Percentiles rank a stretch among this genome's conserved stretches.
These are phyloP conservation scores for Musa balbisiana DNA, from an alignment of 202 grass and related monocot genomes.

Conservation along the genomic window DNA sequence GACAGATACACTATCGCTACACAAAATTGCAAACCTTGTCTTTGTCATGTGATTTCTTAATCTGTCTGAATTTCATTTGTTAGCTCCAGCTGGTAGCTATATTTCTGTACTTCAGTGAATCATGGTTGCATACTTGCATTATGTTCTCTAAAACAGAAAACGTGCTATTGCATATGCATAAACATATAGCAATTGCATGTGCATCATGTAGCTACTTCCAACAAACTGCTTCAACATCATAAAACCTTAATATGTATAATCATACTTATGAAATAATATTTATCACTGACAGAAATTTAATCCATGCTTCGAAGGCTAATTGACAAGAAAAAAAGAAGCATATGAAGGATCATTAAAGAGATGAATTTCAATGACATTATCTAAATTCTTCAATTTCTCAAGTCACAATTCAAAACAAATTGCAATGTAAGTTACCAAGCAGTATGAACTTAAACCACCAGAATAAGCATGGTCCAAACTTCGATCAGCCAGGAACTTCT, in stretches of 20 bases:
- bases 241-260: not conserved
- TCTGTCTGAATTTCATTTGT: no score
- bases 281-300: not conserved
- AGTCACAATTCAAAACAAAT: not conserved
- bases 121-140: not conserved
- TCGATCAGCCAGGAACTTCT: slow-evolving; percentile 91
- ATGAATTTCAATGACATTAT: not conserved
- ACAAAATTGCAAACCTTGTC: not conserved
- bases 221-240: no score
- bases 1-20: no score
- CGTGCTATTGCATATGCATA: no score
- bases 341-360: not conserved
- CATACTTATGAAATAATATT: not conserved
- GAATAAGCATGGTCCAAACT: slow-evolving; percentile 97
- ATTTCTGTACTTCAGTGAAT: no score
- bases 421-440: slow-evolving; percentile 56
- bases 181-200: no score
- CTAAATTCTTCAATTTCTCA: not conserved
- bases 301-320: not conserved
- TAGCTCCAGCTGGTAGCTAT: no score
- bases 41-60: not conserved
- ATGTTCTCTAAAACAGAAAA: not conserved
- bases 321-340: not conserved
- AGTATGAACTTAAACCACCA: slow-evolving; percentile 94
- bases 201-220: not conserved